Percentiles rank a stretch among this genome's conserved stretches.
Evolutionary conservation across 371 early-diverging fungal species (phyloP).

Genomic region (Mortierella sp.): DNA sequence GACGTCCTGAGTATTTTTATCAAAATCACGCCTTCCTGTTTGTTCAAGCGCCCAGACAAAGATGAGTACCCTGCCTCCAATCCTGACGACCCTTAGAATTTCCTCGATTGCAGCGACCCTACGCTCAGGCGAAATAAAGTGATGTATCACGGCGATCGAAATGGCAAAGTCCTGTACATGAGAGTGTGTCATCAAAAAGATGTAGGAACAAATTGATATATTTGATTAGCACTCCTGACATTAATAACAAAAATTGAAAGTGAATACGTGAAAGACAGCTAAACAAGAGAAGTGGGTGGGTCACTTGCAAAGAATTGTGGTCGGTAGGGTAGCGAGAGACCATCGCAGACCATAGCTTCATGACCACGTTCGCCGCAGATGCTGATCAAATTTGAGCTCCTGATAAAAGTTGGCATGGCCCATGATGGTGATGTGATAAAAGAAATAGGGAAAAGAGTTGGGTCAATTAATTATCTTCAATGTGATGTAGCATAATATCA

Average conservation of each 20-base stretch:
- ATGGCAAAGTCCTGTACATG: constrained; percentile 86
- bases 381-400: constrained; percentile 83
- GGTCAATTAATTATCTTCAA: constrained; percentile 1
- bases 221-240: not conserved
- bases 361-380: constrained; percentile 83
- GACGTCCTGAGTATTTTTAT: constrained; percentile 86
- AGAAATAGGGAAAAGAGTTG: constrained; percentile 3
- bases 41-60: constrained; percentile 99
- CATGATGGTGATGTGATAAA: not conserved
- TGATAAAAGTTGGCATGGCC: constrained; percentile 14
- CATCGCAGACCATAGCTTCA: constrained; percentile 91
- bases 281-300: not conserved
- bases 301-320: constrained; percentile 72
- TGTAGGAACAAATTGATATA: not conserved
- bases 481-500: too few relatives aligned
- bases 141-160: constrained; percentile 97
- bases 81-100: constrained; percentile 77
- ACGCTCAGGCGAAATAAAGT: constrained; percentile 87
- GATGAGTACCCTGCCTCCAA: constrained; percentile 82
- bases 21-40: constrained; percentile 79
- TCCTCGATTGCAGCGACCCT: constrained; percentile 83
- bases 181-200: not conserved
- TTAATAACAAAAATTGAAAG: constrained; percentile 1
- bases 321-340: constrained; percentile 83
- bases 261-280: constrained; percentile 16